Percentiles rank a stretch among this genome's conserved stretches.
Evolutionary conservation across 345 rosid species (phyloP).

Genomic region (Psidium friedrichsthalianum): DNA sequence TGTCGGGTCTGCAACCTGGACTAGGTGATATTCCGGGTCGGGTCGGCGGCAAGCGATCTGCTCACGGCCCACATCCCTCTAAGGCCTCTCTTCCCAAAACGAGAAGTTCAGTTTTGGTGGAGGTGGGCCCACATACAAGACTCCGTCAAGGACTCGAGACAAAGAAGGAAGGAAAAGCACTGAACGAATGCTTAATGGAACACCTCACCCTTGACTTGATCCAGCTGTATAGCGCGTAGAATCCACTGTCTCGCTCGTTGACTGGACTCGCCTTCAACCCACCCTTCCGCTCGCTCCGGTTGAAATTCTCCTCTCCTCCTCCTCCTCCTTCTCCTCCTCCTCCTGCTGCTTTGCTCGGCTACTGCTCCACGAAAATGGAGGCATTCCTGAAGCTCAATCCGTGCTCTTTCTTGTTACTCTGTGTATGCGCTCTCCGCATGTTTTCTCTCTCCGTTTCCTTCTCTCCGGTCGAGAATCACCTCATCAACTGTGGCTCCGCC

Average conservation of each 20-base stretch:
- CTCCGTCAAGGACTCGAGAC: not conserved
- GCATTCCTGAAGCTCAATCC: not conserved
- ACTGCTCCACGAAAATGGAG: not conserved
- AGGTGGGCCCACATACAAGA: not conserved
- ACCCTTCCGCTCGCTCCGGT: not conserved
- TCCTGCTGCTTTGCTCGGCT: not conserved
- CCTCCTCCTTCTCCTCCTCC: not conserved
- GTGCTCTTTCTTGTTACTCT: not conserved
- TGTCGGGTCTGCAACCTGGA: not conserved
- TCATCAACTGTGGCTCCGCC: slow-evolving; percentile 62
- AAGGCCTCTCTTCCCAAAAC: not conserved
- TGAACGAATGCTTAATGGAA: not conserved
- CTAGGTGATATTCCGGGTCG: not conserved
- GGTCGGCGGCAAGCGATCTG: not conserved
- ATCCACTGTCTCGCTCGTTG: not conserved
- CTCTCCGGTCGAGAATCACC: slow-evolving; percentile 33
- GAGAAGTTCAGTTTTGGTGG: not conserved
- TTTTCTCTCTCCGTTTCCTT: slow-evolving; percentile 2
- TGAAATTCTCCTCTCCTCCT: not conserved
- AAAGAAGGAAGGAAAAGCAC: no score
- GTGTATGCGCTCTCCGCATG: slow-evolving; percentile 9
- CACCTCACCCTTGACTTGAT: not conserved
- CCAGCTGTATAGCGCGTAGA: not conserved
- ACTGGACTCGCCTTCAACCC: not conserved
- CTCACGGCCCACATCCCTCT: not conserved